phyloP scores from a whole-genome alignment of 1,284 basidiomycete genomes.

The Calocybe gambosa region DNA sequence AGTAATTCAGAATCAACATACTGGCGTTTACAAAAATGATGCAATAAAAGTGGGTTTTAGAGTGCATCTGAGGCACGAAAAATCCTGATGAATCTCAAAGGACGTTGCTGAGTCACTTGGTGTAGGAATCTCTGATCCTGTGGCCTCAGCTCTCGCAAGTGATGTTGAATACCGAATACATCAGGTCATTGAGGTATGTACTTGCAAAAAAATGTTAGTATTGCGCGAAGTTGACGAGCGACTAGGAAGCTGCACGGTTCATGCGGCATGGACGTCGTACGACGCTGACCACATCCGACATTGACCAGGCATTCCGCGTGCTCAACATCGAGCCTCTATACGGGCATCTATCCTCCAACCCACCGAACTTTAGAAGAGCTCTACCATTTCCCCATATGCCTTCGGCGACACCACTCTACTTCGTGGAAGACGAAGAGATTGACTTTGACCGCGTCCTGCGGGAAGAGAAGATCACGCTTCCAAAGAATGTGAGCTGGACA shows the following conservation, averaged over 20 bases:
- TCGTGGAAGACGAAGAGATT: constrained; percentile 95
- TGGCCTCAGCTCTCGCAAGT: constrained; percentile 83
- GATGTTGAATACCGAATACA: constrained; percentile 97
- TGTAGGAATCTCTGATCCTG: constrained; percentile 77
- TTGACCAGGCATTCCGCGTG: constrained; percentile 90
- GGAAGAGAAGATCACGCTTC: constrained; percentile 61
- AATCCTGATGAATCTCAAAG: constrained; percentile 33
- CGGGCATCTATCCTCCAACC: constrained; percentile 69
- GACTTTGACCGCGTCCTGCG: constrained; percentile 89
- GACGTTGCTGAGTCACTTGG: constrained; percentile 90
- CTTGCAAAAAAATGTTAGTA: constrained; percentile 12
- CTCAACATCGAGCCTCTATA: constrained; percentile 90
- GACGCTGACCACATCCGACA: constrained; percentile 82
- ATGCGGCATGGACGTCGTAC: constrained; percentile 92
- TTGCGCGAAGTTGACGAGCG: constrained; percentile 6
- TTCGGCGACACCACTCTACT: constrained; percentile 71
- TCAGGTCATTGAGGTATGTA: constrained; percentile 82
- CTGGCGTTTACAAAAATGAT: constrained; percentile 63
- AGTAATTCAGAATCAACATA: constrained; percentile 37
- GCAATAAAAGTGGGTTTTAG: constrained; percentile 46
- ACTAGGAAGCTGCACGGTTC: constrained; percentile 90
- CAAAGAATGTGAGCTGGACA: constrained; percentile 63
- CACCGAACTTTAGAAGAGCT: constrained; percentile 70
- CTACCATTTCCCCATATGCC: constrained; percentile 59
- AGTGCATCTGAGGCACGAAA: not conserved